Percentiles rank a stretch among this genome's conserved stretches.
phyloP scores from a whole-genome alignment of 202 grass and related monocot genomes.

The Zizania palustris region DNA sequence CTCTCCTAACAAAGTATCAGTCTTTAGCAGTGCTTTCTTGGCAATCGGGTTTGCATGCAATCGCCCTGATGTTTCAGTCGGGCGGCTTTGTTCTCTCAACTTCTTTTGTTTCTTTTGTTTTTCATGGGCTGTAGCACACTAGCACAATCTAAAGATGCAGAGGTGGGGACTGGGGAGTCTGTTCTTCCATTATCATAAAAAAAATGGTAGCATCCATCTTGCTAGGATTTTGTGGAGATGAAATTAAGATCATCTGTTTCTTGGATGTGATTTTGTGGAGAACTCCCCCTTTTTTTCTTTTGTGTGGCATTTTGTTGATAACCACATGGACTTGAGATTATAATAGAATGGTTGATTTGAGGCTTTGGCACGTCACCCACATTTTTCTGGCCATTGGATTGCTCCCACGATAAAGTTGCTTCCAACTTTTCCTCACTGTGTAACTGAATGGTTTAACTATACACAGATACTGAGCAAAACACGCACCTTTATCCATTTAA shows the following conservation, averaged over 20 bases:
- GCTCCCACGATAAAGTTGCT: conserved; percentile 6
- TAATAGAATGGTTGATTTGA: background rate
- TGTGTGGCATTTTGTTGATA: conserved; percentile 1
- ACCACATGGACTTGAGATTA: background rate
- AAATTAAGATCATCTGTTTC: conserved; percentile 7
- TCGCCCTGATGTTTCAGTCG: background rate
- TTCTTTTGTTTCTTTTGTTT: conserved; percentile 7
- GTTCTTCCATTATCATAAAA: background rate
- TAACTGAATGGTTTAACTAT: background rate
- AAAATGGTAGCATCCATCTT: background rate
- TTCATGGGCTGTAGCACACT: background rate
- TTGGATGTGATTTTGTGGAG: background rate
- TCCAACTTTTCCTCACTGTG: background rate
- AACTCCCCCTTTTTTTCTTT: conserved; percentile 9
- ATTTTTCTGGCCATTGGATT: conserved; percentile 17
- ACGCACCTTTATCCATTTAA: conserved; percentile 4
- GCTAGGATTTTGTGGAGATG: background rate
- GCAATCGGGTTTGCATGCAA: background rate
- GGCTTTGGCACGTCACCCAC: background rate
- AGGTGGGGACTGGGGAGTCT: background rate
- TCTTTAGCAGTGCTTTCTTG: background rate
- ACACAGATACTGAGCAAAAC: background rate
- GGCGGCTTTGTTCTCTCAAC: background rate
- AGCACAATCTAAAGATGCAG: background rate
- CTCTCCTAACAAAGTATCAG: background rate